Percentiles rank a stretch among this genome's conserved stretches.
Conservation (phyloP, 2,329 filamentous ascomycete genomes). For the Paracorniculantispora psalliotae region DNA sequence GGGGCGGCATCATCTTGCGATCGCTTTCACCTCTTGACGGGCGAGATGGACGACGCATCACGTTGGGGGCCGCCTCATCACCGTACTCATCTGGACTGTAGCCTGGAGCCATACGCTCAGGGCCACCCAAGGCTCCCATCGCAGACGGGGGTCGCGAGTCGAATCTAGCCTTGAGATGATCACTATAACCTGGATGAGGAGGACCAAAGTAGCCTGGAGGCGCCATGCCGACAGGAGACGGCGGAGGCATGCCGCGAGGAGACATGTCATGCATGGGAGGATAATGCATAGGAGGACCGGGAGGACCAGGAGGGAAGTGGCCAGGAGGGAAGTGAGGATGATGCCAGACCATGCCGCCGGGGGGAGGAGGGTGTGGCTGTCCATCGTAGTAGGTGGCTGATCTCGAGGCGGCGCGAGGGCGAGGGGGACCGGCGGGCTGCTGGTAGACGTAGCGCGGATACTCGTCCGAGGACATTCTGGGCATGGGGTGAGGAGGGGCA, state of each 20-base stretch:
- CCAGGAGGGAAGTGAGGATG: slow-evolving; percentile 29
- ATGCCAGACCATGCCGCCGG: slow-evolving; percentile 24
- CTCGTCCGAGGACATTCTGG: slow-evolving; percentile 29
- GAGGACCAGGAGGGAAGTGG: slow-evolving; percentile 16
- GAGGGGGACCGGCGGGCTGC: slow-evolving; percentile 28
- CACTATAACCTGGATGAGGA: slow-evolving; percentile 23
- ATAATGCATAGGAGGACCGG: slow-evolving; percentile 1
- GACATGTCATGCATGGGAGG: slow-evolving; percentile 5
- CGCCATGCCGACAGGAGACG: slow-evolving; percentile 9
- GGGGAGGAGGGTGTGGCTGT: slow-evolving; percentile 24
- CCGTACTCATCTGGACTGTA: slow-evolving; percentile 39
- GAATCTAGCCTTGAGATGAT: slow-evolving; percentile 30
- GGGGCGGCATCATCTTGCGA: slow-evolving; percentile 45
- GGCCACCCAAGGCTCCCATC: slow-evolving; percentile 33
- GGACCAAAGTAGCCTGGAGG: slow-evolving; percentile 26
- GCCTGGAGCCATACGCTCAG: slow-evolving; percentile 22
- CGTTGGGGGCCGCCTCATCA: slow-evolving; percentile 31
- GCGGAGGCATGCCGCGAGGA: slow-evolving; percentile 18
- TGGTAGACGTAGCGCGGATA: slow-evolving; percentile 32
- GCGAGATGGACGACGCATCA: slow-evolving; percentile 39
- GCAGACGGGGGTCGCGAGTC: slow-evolving; percentile 33
- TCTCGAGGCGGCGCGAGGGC: slow-evolving; percentile 30
- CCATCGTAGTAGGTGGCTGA: slow-evolving; percentile 34
- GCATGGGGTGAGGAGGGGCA: slow-evolving; percentile 29
- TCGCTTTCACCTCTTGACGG: slow-evolving; percentile 41